phyloP scores from a whole-genome alignment of 441 rosid species.

The Adansonia rubrostipa region DNA sequence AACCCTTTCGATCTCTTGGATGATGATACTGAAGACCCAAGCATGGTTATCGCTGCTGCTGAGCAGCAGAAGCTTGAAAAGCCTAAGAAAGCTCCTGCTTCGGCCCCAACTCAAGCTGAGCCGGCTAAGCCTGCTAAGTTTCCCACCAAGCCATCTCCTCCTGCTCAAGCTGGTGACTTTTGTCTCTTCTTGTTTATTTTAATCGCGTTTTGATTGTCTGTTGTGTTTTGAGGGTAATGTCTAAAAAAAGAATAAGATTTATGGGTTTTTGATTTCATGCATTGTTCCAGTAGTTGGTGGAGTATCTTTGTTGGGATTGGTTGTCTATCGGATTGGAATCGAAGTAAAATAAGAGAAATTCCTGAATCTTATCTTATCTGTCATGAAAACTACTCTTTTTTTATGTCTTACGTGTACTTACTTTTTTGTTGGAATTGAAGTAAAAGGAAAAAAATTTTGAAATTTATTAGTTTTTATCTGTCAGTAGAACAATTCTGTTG shows the following conservation, averaged over 20 bases:
- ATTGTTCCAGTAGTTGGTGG: slow-evolving; percentile 6
- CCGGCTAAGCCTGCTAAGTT: slow-evolving; percentile 59
- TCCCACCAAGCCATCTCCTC: slow-evolving; percentile 73
- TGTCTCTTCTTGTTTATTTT: slow-evolving; percentile 3
- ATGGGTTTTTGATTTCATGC: slow-evolving; percentile 5
- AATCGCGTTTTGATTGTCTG: not conserved
- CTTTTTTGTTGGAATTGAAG: not conserved
- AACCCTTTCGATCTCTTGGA: slow-evolving; percentile 87
- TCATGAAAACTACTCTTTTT: not conserved
- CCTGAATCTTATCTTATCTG: not conserved
- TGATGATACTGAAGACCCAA: slow-evolving; percentile 76
- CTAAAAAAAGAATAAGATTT: not conserved
- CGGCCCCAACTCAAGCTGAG: slow-evolving; percentile 49
- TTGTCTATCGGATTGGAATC: not conserved
- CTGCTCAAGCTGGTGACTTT: slow-evolving; percentile 72
- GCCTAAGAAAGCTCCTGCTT: slow-evolving; percentile 54
- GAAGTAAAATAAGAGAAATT: not conserved
- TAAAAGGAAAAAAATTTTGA: not conserved
- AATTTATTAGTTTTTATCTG: not conserved
- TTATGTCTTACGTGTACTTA: not conserved
- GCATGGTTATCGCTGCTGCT: slow-evolving; percentile 56
- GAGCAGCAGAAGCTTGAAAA: slow-evolving; percentile 58
- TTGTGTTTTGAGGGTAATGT: not conserved
- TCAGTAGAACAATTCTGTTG: not conserved
- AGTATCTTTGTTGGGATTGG: not conserved